Conservation (phyloP, 192 early-diverging fungal genomes). For the Borealophlyctis nickersoniae region DNA sequence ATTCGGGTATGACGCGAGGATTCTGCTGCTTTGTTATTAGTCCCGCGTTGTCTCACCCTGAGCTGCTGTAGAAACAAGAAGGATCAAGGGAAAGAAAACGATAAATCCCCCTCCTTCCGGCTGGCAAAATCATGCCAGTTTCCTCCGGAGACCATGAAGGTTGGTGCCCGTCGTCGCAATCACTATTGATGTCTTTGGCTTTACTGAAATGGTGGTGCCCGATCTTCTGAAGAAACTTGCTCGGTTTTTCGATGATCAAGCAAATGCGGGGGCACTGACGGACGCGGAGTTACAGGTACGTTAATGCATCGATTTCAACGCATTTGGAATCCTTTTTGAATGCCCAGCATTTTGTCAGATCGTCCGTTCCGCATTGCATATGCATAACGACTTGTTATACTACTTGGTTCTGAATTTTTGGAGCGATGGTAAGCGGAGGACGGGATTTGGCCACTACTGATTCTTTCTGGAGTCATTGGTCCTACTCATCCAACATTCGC, state of each 20-base stretch:
- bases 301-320: too few species aligned
- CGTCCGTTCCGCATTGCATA: too few species aligned
- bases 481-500: not conserved
- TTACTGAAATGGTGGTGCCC: not conserved
- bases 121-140: not conserved
- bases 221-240: constrained; percentile 1
- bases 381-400: not conserved
- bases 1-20: not conserved
- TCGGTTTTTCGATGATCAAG: not conserved
- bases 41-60: too few species aligned
- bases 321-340: too few species aligned
- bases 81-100: too few species aligned
- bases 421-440: not conserved
- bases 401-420: not conserved
- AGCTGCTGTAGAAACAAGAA: too few species aligned
- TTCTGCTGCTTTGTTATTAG: too few species aligned
- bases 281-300: too few species aligned
- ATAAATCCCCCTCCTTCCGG: too few species aligned
- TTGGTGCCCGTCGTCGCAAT: not conserved
- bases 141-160: not conserved
- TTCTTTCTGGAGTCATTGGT: not conserved
- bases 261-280: not conserved
- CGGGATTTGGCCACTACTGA: not conserved
- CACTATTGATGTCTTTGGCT: not conserved
- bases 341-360: too few species aligned